Conservation (phyloP, 805 yeast genomes). For the Ogataea trehaloabstinens region DNA sequence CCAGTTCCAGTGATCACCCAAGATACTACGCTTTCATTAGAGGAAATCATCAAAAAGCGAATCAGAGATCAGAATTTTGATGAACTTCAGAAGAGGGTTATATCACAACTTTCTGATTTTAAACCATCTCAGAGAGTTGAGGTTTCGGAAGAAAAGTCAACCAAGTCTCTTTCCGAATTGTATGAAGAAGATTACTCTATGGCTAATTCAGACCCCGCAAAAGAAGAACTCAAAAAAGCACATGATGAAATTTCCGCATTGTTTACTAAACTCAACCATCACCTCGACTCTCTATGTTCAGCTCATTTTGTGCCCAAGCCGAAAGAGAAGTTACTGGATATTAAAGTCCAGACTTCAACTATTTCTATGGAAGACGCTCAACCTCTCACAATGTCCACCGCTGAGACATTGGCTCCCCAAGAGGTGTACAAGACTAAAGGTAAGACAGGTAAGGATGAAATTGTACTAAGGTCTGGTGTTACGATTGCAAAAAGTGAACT, state of each 20-base stretch:
- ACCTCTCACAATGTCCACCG: conserved; percentile 76
- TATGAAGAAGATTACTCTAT: conserved; percentile 77
- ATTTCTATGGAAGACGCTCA: conserved; percentile 95
- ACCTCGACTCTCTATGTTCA: conserved; percentile 86
- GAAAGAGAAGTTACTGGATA: conserved; percentile 70
- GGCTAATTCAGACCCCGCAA: conserved; percentile 42
- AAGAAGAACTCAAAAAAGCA: conserved; percentile 64
- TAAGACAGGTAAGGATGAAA: conserved; percentile 51
- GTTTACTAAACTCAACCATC: conserved; percentile 60
- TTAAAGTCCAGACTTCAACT: conserved; percentile 79
- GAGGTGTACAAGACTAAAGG: conserved; percentile 67
- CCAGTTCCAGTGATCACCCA: conserved; percentile 95
- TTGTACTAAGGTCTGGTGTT: conserved; percentile 71
- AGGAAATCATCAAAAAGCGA: conserved; percentile 84
- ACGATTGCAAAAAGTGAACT: conserved; percentile 80
- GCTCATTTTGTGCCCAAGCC: conserved; percentile 95
- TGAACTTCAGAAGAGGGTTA: conserved; percentile 73
- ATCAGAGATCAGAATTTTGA: conserved; percentile 75
- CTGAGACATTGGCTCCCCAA: conserved; percentile 87
- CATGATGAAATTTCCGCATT: conserved; percentile 77
- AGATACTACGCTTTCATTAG: conserved; percentile 81
- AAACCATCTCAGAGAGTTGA: conserved; percentile 55
- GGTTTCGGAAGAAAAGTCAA: conserved; percentile 78
- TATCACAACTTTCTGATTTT: conserved; percentile 64
- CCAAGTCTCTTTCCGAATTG: conserved; percentile 84